These are phyloP conservation scores for Wickerhamomyces sp. DNA, from an alignment of 1,139 yeast species.

Conservation along the genomic window DNA sequence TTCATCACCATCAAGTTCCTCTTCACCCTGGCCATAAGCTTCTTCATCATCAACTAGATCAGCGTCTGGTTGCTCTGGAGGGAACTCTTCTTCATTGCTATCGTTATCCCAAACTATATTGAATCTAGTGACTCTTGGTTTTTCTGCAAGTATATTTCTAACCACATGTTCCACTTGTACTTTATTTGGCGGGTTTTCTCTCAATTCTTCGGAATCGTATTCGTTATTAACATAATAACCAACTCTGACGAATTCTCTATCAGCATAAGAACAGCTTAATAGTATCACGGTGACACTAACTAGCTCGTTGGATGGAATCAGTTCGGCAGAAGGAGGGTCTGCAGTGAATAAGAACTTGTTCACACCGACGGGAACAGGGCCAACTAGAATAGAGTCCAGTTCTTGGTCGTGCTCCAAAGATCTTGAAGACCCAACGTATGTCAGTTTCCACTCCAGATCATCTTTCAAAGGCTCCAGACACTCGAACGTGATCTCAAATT, in stretches of 20 bases:
- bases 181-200: slow-evolving; percentile 91
- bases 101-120: slow-evolving; percentile 90
- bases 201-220: slow-evolving; percentile 85
- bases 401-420: slow-evolving; percentile 96
- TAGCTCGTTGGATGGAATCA: slow-evolving; percentile 92
- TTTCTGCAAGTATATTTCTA: slow-evolving; percentile 91
- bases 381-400: slow-evolving; percentile 88
- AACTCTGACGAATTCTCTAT: slow-evolving; percentile 91
- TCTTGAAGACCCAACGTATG: slow-evolving; percentile 93
- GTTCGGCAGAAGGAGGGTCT: slow-evolving; percentile 93
- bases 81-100: slow-evolving; percentile 62
- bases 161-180: slow-evolving; percentile 94
- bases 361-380: slow-evolving; percentile 97
- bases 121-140: slow-evolving; percentile 94
- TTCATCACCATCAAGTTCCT: slow-evolving; percentile 46
- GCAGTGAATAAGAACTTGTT: slow-evolving; percentile 91
- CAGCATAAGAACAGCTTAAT: slow-evolving; percentile 88
- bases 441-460: slow-evolving; percentile 94
- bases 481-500: slow-evolving; percentile 95
- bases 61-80: slow-evolving; percentile 67
- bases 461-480: slow-evolving; percentile 90
- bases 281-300: slow-evolving; percentile 93
- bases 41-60: slow-evolving; percentile 56
- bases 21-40: slow-evolving; percentile 52
- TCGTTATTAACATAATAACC: slow-evolving; percentile 98